These are phyloP conservation scores for Lentinus brumalis DNA, from an alignment of 768 basidiomycete species.

Conservation along the genomic window DNA sequence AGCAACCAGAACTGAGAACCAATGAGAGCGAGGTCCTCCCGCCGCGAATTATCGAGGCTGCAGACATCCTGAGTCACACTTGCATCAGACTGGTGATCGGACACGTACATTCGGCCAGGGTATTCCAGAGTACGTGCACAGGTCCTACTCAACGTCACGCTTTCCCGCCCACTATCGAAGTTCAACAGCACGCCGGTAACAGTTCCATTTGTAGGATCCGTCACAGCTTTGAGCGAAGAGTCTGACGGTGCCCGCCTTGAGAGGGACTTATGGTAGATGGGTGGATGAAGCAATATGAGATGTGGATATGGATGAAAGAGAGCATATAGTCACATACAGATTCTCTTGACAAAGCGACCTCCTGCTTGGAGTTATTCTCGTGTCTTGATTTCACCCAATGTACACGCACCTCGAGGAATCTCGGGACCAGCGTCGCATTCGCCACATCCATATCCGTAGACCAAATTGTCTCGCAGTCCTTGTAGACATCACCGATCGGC, in stretches of 20 bases:
- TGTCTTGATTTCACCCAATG: background rate
- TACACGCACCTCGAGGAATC: slow-evolving; percentile 5
- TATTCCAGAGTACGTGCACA: slow-evolving; percentile 50
- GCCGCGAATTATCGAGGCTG: slow-evolving; percentile 45
- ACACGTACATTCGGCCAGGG: slow-evolving; percentile 45
- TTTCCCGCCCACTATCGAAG: slow-evolving; percentile 12
- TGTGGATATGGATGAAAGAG: background rate
- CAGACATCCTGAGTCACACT: background rate
- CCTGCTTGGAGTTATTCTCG: background rate
- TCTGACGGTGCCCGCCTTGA: background rate
- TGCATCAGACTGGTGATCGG: background rate
- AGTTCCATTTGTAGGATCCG: slow-evolving; percentile 1
- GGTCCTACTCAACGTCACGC: slow-evolving; percentile 33
- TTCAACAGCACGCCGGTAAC: slow-evolving; percentile 32
- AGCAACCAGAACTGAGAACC: slow-evolving; percentile 58
- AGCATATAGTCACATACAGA: background rate
- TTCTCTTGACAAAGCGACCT: background rate
- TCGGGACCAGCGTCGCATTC: slow-evolving; percentile 8
- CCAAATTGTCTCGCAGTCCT: slow-evolving; percentile 16
- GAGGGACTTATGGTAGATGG: background rate
- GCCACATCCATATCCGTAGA: background rate
- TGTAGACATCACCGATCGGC: slow-evolving; percentile 33
- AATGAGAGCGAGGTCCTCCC: slow-evolving; percentile 52
- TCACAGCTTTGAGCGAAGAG: background rate
- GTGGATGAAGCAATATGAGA: background rate